Evolutionary conservation across 225 moss, liverwort and hornwort species (phyloP), one percentile per base, ranked within the genome.

Genomic region (Rhytidiadelphus loreus): DNA sequence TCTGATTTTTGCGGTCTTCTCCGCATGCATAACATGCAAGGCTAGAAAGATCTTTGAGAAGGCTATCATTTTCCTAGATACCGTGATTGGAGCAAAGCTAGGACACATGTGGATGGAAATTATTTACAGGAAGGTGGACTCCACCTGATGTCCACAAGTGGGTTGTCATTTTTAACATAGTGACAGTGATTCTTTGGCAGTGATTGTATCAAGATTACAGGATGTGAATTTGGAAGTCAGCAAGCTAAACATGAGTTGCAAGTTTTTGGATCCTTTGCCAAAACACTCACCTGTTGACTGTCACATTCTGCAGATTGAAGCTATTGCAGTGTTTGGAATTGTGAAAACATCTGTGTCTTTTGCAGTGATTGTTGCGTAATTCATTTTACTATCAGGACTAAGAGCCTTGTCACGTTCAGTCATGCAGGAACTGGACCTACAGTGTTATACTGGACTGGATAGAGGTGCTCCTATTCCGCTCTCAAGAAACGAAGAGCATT

Each of bases 171-270:
- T 66, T 86, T 59, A 87, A 78, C 69, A 30, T 84, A 70, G 83
- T 87, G 78, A 39, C 77, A 61, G 83, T 70, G 69, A 80, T 90
- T 83, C 80, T 87, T 90, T 76, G 77, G 77, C 60, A 69, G 48
- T 52, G 58, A 86, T 90, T 90, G 84, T 84, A 68, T 63, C 83
- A 90, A 90, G 86, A 80, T 80, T 80, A 41, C 74, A 86, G 75
- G 86, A 82, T 74, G 15, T 87, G 59, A 69, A 83, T 70, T 82
- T 71, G 56, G 83, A 88, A 86, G 62, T 19, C 84, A 59, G 84
- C 68, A 60, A 84, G 70, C 46, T 75, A 35, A 57, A 15, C 71
- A 69, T 61, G 71, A 80, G 71, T 85, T 80, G 62, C 80, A 80
- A 44, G 16, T 29, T 44, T 62, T 55, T 35, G 85, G 29, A 78